Evolutionary conservation across 768 basidiomycete species (phyloP), one percentile per base, ranked within the genome.

Genomic region (Tulasnella sp.): DNA sequence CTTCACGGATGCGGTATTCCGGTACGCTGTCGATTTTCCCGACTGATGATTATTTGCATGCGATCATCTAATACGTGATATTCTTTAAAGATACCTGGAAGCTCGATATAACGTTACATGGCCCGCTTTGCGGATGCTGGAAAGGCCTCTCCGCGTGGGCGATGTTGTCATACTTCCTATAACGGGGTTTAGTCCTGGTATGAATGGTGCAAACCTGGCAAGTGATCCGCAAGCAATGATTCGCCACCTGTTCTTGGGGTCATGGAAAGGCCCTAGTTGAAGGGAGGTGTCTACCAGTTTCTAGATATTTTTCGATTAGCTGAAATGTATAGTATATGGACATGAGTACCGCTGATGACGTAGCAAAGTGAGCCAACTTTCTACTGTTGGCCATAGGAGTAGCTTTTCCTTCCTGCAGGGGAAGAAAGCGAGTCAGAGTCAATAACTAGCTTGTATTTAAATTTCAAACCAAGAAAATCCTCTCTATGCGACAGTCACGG

Each of bases 121-220:
- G 69, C 64, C 67, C 24, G 45, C 65, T 11, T 58, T 68, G 11
- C 61, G 67, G 15, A 65, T 61, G 5, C 62, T 66, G 19, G 43
- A 66, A 26, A 63, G 64, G 32, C 68, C 69, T 2, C 23, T 70
- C 27, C 58, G 71, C n/a, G 68, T 72, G 55, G 71, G 71, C 5
- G 71, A 72, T 47, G 68, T 71, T 34, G 23, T 69, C 34, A 60
- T 68, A 11, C 58, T 68, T 19, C 66, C 67, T 24, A 1, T 41
- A 19, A 34, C 43, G 17, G n/a, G 21, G 19, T 56, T 56, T 34
- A 30, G 43, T 47, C 34, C 54, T 11, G 29, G 19, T 56, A 34
- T 42, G 21, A 49, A 21, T 15, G 54, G 43, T 19, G 26, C 19
- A n/a, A 21, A 27, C 8, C 7, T 11, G 19, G n/a, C 10, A 5